Evolutionary conservation across 148 eudicot genomes (phyloP), one percentile per base, ranked within the genome.

Genomic region (Nepenthes gracilis): DNA sequence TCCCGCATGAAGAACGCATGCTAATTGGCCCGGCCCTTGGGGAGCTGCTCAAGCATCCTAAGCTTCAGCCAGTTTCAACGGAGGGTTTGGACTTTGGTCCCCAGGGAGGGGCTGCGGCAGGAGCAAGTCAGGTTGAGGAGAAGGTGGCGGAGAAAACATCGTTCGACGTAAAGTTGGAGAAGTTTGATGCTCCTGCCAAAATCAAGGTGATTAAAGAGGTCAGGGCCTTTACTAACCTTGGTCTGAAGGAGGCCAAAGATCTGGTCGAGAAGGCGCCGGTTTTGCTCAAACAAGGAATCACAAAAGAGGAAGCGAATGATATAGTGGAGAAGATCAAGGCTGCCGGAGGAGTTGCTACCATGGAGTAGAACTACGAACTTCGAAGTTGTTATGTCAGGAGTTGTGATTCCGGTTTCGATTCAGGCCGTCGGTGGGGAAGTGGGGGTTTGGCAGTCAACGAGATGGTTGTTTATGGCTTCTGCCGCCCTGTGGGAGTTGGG

Each of bases 171-270:
- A 87, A 85, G 74, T 72, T 90, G 66, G 92, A 87, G 74, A 90
- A 90, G 75, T 90, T 84, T 58, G 97, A 86, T 15, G 72, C 91
- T 10, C 77, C 85, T 76, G 73, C 89, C 14, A 90, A 90, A 68
- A 80, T 90, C 48, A 90, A 90, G 88, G 91, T 90, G 70, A 90
- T 90, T 49, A 90, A 90, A 60, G 97, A 90, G 78, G 87, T 90
- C 12, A 76, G 97, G 61, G 73, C 88, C 7, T 84, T 90, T 33
- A 90, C 97, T 2, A 77, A 60, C 63, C 71, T 90, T 35, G 97
- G 97, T 15, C 62, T 90, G 67, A 90, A 90, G 75, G 95, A 90
- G 75, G 95, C 97, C 13, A 90, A 90, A 57, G 95, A 83, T 10
- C 63, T 90, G 68, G 97, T 90, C 14, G 95, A 84, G 53, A 90